Percentiles rank a stretch among this genome's conserved stretches.
These are phyloP conservation scores for Lenzites betulinus DNA, from an alignment of 768 basidiomycete species.

Conservation along the genomic window DNA sequence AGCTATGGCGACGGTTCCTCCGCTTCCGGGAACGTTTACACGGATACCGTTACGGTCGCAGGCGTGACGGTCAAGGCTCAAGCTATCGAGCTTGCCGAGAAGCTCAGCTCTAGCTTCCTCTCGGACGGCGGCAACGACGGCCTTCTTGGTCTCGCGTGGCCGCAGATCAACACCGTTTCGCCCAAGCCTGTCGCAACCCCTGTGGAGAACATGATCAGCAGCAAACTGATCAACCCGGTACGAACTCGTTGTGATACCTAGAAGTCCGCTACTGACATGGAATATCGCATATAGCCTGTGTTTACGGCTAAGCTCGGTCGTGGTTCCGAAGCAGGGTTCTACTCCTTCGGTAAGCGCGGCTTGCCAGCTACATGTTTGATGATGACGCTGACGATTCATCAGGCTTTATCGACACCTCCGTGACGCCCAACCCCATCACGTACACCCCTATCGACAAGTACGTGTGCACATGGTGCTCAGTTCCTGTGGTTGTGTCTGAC, in stretches of 20 bases:
- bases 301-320: constrained; percentile 42
- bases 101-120: constrained; percentile 38
- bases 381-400: background rate
- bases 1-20: constrained; percentile 44
- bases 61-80: constrained; percentile 38
- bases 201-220: constrained; percentile 42
- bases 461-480: background rate
- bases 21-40: constrained; percentile 40
- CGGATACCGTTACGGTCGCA: constrained; percentile 40
- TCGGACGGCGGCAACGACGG: constrained; percentile 39
- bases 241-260: background rate
- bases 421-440: constrained; percentile 31
- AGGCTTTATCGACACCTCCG: constrained; percentile 37
- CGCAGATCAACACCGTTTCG: constrained; percentile 39
- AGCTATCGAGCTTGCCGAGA: constrained; percentile 40
- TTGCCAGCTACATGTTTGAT: background rate
- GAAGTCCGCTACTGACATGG: too few relatives aligned
- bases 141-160: constrained; percentile 42
- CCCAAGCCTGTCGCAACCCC: constrained; percentile 40
- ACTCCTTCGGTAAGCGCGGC: constrained; percentile 38
- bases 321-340: constrained; percentile 40
- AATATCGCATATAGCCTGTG: constrained; percentile 26
- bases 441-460: constrained; percentile 33
- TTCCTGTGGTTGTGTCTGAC: background rate
- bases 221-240: constrained; percentile 33